phyloP scores from a whole-genome alignment of 495 filamentous ascomycete genomes.

The Penicillium paxilli region DNA sequence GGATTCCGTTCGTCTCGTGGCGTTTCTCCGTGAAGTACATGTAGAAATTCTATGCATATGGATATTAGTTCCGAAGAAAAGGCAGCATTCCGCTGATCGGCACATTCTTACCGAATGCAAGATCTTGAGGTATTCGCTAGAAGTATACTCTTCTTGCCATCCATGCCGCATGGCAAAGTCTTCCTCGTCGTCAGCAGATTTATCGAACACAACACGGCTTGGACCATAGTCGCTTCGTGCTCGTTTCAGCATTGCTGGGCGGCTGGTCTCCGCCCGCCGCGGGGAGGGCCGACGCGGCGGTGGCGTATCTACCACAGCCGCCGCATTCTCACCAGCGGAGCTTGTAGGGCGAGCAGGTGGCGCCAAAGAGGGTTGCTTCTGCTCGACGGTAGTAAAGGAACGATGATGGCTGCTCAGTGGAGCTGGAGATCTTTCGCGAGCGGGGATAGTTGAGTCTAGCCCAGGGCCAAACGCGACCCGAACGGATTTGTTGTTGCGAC shows the following conservation, averaged over 20 bases:
- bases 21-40: constrained; percentile 99
- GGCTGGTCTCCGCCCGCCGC: constrained; percentile 39
- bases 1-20: constrained; percentile 93
- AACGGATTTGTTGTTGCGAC: constrained; percentile 39
- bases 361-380: constrained; percentile 24
- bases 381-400: constrained; percentile 40
- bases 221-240: constrained; percentile 73
- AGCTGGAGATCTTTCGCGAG: constrained; percentile 42
- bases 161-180: constrained; percentile 61
- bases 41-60: constrained; percentile 63
- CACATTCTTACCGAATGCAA: constrained; percentile 54
- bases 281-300: constrained; percentile 29
- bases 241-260: constrained; percentile 59
- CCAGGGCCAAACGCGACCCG: constrained; percentile 49
- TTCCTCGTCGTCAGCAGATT: constrained; percentile 42
- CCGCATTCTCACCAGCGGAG: constrained; percentile 34
- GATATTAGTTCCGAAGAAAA: constrained; percentile 10
- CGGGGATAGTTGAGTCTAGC: constrained; percentile 42
- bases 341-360: constrained; percentile 33
- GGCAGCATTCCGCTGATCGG: neutral
- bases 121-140: constrained; percentile 56
- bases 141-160: constrained; percentile 62
- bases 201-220: constrained; percentile 35
- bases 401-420: constrained; percentile 39
- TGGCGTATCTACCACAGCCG: constrained; percentile 17